Evolutionary conservation across 2,329 filamentous ascomycete species (phyloP).

Genomic region (Rhexocercosporidium sp.): DNA sequence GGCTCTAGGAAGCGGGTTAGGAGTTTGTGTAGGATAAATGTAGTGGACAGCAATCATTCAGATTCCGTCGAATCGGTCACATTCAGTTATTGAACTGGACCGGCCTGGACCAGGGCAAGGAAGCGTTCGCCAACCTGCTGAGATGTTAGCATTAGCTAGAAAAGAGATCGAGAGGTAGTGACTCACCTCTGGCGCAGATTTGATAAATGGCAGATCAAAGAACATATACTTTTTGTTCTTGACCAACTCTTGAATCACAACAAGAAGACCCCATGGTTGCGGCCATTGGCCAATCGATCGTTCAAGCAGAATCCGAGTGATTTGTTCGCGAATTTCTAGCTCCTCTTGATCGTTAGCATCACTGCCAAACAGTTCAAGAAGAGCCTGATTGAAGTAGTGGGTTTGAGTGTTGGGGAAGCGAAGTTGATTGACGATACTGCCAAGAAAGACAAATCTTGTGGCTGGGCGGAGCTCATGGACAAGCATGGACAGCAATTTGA

Average conservation of each 20-base stretch:
- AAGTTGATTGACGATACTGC: slow-evolving; percentile 87
- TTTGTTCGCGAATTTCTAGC: slow-evolving; percentile 84
- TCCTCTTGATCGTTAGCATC: slow-evolving; percentile 78
- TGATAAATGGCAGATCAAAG: slow-evolving; percentile 92
- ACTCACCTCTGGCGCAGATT: slow-evolving; percentile 82
- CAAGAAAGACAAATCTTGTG: slow-evolving; percentile 82
- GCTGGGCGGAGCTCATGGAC: slow-evolving; percentile 77
- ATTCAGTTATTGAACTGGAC: slow-evolving; percentile 7
- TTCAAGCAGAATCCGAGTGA: slow-evolving; percentile 87
- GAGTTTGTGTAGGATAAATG: slow-evolving; percentile 10
- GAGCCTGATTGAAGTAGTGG: slow-evolving; percentile 86
- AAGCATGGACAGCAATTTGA: slow-evolving; percentile 75
- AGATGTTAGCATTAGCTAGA: slow-evolving; percentile 23
- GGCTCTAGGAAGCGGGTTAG: slow-evolving; percentile 12
- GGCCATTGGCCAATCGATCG: slow-evolving; percentile 87
- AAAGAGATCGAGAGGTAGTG: not conserved
- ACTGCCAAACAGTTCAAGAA: slow-evolving; percentile 83
- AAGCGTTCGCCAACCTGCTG: slow-evolving; percentile 41
- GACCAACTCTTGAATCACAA: slow-evolving; percentile 85
- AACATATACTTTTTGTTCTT: slow-evolving; percentile 92
- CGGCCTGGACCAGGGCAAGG: slow-evolving; percentile 33
- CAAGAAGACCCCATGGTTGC: slow-evolving; percentile 93
- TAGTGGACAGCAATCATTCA: slow-evolving; percentile 10
- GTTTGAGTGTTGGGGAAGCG: slow-evolving; percentile 90
- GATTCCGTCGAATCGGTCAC: not conserved